Base-by-base conservation (phyloP, 1,284 basidiomycete species). In the Ceraceosorus guamensis region DNA sequence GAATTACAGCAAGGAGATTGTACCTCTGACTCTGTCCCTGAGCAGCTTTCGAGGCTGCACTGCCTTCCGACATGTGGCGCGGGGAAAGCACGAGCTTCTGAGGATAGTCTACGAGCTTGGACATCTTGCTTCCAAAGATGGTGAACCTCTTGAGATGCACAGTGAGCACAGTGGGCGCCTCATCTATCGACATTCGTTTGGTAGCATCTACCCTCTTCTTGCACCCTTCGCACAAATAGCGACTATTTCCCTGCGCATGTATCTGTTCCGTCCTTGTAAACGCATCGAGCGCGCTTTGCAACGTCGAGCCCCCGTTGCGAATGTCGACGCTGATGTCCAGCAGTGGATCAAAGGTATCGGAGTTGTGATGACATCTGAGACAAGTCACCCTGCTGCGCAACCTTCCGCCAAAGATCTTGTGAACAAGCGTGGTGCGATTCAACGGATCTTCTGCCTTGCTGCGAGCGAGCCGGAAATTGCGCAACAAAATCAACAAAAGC, bases 71-170 rank as follows among this genome's bases (percentile, higher is more conserved):
- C 31, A 66, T 65, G 37, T 87, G 92, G 73, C 84, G 87, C 0
- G 84, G 83, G 41, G 85, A 81, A 47, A 98, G 80, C 35, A 85
- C 82, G n/a, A 99, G 77, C 5, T 78, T 80, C 52, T 91, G 87
- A 16, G 86, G 85, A 75, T 92, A 99, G 11, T 83, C 80, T 63
- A 99, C 81, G 41, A 80, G 79, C 52, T 88, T 85, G 3, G 82
- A 83, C 48, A 60, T 57, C 59, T 75, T 76, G 35, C 61, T 60
- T 18, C 93, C 93, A 50, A 88, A 80, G 0, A 89, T 87, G 8
- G 88, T 87, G 77, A 99, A 99, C 16, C 95, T 85, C 79, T 98
- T 98, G 44, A 99, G 80, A 72, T 98, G 95, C n/a, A 99, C 81
- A 0, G 92, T 96, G 37, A 99, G 82, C n/a, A 92, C 86, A 18